phyloP scores from a whole-genome alignment of 2,329 filamentous ascomycete genomes.

The Colletotrichum acutatum region DNA sequence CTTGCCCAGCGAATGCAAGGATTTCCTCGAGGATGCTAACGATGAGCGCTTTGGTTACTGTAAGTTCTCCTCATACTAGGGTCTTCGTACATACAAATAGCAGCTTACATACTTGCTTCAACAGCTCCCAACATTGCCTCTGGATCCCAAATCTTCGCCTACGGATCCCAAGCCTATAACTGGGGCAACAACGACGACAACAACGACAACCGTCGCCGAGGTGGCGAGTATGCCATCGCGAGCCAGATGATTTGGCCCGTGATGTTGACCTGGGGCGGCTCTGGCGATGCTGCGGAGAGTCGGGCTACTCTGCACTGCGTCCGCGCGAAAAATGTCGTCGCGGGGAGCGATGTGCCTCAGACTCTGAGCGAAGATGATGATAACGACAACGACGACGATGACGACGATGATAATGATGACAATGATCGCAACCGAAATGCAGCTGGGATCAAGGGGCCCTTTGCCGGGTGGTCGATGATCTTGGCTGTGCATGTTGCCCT shows the following conservation, averaged over 20 bases:
- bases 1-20: neutral
- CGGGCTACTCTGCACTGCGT: neutral
- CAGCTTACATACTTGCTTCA: neutral
- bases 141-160: neutral
- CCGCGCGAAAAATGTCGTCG: neutral
- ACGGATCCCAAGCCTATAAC: neutral
- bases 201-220: neutral
- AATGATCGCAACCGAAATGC: neutral
- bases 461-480: neutral
- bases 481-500: neutral
- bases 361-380: neutral
- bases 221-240: neutral
- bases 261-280: neutral
- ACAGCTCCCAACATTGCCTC: neutral
- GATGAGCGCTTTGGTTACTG: neutral
- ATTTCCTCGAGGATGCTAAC: neutral
- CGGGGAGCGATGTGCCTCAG: neutral
- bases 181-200: neutral
- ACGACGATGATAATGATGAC: neutral
- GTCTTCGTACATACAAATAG: neutral
- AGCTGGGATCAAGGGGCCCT: neutral
- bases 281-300: neutral
- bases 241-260: neutral
- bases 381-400: neutral
- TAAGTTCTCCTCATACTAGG: neutral